A percentile compares a stretch with the other conserved stretches of the same genome.
These are phyloP conservation scores for Lipomyces spencermartinsiae DNA, from an alignment of 805 yeast genomes.

Conservation along the genomic window DNA sequence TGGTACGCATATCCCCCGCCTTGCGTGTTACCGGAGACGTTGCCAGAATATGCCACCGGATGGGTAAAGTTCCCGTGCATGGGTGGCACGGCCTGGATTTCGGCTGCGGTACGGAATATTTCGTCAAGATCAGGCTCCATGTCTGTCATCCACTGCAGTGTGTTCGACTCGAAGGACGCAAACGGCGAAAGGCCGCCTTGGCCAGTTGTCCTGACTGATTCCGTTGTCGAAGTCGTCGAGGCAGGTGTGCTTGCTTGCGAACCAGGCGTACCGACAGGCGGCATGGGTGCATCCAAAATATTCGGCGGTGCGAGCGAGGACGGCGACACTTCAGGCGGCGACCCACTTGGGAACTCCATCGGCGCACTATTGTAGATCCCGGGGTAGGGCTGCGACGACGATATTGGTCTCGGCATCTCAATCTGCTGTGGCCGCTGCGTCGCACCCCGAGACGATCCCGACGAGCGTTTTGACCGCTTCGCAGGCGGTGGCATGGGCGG, in stretches of 20 bases:
- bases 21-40: conserved; percentile 36
- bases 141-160: conserved; percentile 39
- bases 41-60: conserved; percentile 38
- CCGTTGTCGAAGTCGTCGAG: conserved; percentile 27
- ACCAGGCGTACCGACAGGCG: not conserved
- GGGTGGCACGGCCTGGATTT: conserved; percentile 38
- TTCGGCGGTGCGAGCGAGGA: not conserved
- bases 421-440: conserved; percentile 14
- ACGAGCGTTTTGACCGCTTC: conserved; percentile 26
- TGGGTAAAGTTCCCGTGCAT: conserved; percentile 37
- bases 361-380: conserved; percentile 4
- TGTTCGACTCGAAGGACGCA: conserved; percentile 38
- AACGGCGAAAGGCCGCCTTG: conserved; percentile 35
- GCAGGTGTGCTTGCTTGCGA: conserved; percentile 35
- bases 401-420: conserved; percentile 6
- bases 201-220: conserved; percentile 19
- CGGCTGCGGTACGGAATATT: conserved; percentile 40
- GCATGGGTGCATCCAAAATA: not conserved
- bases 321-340: conserved; percentile 24
- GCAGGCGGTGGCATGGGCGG: conserved; percentile 39
- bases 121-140: conserved; percentile 40
- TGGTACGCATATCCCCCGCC: conserved; percentile 40
- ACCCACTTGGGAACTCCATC: conserved; percentile 11
- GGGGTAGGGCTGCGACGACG: conserved; percentile 3
- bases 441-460: conserved; percentile 13